A percentile compares a stretch with the other conserved stretches of the same genome.
phyloP scores from a whole-genome alignment of 164 flowering plant species.

The Vitis riparia region DNA sequence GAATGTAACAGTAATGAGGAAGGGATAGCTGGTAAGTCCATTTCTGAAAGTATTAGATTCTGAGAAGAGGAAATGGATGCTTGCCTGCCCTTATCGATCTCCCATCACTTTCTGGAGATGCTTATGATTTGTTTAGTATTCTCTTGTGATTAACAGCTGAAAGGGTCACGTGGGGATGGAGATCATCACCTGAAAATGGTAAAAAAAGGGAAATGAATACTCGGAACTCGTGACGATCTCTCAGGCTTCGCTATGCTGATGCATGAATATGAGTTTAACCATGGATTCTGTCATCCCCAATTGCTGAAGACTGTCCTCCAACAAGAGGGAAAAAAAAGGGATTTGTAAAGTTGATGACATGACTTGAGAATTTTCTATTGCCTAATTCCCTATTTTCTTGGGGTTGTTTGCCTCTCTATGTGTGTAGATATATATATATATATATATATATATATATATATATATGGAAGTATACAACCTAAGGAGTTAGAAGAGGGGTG shows the following conservation, averaged over 20 bases:
- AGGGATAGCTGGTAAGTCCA: background rate
- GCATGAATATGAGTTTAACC: background rate
- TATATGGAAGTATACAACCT: background rate
- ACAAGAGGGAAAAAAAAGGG: background rate
- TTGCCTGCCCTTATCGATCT: background rate
- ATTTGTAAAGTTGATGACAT: conserved; percentile 14
- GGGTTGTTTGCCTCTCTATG: background rate
- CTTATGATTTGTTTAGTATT: background rate
- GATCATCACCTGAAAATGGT: background rate
- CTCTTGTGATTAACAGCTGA: background rate
- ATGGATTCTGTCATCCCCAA: conserved; percentile 19
- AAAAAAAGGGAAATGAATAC: background rate
- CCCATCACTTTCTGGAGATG: background rate
- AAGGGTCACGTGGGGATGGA: background rate
- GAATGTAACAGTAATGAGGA: conserved; percentile 2
- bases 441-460: too few relatives aligned
- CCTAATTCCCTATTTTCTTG: background rate
- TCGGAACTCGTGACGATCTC: background rate
- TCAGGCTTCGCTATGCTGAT: background rate
- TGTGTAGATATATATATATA: too few relatives aligned
- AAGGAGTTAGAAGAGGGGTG: background rate
- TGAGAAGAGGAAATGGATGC: conserved; percentile 2
- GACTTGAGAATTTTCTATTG: conserved; percentile 34
- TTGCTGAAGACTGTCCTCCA: conserved; percentile 4
- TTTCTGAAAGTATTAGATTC: background rate